phyloP scores from a whole-genome alignment of 208 protist species.

The Herpetomonas tarakana region DNA sequence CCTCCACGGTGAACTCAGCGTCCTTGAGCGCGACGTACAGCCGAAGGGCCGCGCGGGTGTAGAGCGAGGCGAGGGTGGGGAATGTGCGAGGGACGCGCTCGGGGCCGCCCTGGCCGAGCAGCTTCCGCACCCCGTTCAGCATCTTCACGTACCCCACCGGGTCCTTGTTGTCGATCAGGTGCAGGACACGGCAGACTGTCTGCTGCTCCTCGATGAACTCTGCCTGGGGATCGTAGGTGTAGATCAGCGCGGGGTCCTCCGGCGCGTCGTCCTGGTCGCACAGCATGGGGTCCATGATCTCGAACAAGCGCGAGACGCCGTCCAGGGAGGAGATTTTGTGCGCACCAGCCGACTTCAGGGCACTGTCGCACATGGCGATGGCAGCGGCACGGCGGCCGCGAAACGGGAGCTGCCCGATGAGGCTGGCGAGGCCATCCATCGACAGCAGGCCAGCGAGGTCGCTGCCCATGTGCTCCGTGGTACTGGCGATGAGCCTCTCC shows the following conservation, averaged over 20 bases:
- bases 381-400: conserved; percentile 51
- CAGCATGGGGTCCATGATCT: conserved; percentile 82
- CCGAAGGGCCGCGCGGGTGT: conserved; percentile 64
- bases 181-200: conserved; percentile 87
- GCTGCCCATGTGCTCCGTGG: conserved; percentile 11
- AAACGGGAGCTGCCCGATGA: conserved; percentile 65
- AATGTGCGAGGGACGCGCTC: conserved; percentile 83
- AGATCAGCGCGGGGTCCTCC: conserved; percentile 24
- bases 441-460: conserved; percentile 47
- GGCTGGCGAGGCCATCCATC: conserved; percentile 56
- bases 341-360: conserved; percentile 17
- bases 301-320: conserved; percentile 67
- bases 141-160: conserved; percentile 85
- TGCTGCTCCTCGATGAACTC: conserved; percentile 94
- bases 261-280: conserved; percentile 60
- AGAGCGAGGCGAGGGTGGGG: conserved; percentile 79
- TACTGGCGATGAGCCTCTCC: conserved; percentile 21
- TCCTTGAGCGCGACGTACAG: conserved; percentile 16
- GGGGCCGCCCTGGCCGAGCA: conserved; percentile 85
- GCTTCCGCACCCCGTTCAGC: conserved; percentile 80
- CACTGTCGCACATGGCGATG: conserved; percentile 42
- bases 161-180: conserved; percentile 84
- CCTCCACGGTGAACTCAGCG: background rate
- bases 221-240: conserved; percentile 37
- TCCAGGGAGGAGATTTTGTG: conserved; percentile 53